Evolutionary conservation across 108 stramenopile species (phyloP).

Genomic region (Pseudonitzschia delicatissima): DNA sequence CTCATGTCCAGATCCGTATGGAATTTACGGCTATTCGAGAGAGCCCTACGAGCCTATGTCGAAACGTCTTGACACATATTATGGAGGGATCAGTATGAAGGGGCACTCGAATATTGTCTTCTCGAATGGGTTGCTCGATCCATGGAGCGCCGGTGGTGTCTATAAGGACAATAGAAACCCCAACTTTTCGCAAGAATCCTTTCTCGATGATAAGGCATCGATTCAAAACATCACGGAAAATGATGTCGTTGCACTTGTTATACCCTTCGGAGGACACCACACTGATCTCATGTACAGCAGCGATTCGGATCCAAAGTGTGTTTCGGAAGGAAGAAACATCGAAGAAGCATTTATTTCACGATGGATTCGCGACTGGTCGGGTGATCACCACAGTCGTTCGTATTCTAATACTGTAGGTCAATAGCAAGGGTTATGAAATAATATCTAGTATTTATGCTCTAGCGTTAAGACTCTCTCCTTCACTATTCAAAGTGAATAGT

Average conservation of each 20-base stretch:
- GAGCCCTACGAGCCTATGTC: conserved; percentile 49
- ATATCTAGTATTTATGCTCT: too few species aligned
- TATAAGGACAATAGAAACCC: conserved; percentile 10
- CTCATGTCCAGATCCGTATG: conserved; percentile 47
- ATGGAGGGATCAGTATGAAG: conserved; percentile 43
- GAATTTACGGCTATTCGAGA: conserved; percentile 50
- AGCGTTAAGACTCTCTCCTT: too few species aligned
- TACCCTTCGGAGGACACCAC: conserved; percentile 85
- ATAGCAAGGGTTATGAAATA: too few species aligned
- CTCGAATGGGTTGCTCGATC: conserved; percentile 84
- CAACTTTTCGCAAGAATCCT: neutral
- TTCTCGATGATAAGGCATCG: neutral
- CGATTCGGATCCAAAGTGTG: conserved; percentile 56
- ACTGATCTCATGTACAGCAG: conserved; percentile 79
- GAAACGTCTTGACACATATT: conserved; percentile 49
- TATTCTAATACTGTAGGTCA: neutral
- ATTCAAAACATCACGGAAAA: conserved; percentile 38
- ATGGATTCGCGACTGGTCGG: conserved; percentile 48
- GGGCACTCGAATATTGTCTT: conserved; percentile 85
- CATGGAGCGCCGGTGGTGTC: conserved; percentile 83
- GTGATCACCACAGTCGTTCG: neutral
- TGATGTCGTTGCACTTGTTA: conserved; percentile 53
- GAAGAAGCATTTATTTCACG: conserved; percentile 44
- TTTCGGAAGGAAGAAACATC: conserved; percentile 44
- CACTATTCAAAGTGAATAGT: neutral